Conservation (phyloP, 2,329 filamentous ascomycete species). For the Botrytis galanthina region DNA sequence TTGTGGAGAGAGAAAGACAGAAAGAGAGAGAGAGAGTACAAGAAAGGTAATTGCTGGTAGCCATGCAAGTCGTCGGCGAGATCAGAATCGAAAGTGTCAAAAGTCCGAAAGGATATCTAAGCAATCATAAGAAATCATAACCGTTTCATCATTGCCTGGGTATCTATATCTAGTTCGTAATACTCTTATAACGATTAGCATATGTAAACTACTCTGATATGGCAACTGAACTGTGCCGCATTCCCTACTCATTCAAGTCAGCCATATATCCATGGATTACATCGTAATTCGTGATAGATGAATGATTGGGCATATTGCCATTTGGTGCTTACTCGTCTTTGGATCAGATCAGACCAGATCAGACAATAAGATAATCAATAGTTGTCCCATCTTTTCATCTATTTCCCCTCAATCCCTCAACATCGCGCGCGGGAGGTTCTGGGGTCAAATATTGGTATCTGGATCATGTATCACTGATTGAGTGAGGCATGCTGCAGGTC, state of each 20-base stretch:
- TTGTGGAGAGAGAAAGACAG: background rate
- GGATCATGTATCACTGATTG: constrained; percentile 14
- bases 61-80: background rate
- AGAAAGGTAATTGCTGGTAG: background rate
- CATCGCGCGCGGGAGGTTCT: background rate
- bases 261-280: background rate
- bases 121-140: background rate
- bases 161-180: background rate
- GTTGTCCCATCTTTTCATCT: background rate
- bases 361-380: background rate
- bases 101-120: background rate
- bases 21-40: background rate
- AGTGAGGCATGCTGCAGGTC: constrained; percentile 20
- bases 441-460: background rate
- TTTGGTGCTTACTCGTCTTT: background rate
- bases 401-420: background rate
- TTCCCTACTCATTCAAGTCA: background rate
- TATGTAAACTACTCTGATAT: background rate
- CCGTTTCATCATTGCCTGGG: background rate
- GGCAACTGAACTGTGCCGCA: background rate
- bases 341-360: background rate
- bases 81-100: background rate
- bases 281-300: background rate
- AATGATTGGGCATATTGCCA: background rate
- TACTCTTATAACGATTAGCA: background rate